Conservation (phyloP, 352 stramenopile genomes). For the Phytophthora europaea region DNA sequence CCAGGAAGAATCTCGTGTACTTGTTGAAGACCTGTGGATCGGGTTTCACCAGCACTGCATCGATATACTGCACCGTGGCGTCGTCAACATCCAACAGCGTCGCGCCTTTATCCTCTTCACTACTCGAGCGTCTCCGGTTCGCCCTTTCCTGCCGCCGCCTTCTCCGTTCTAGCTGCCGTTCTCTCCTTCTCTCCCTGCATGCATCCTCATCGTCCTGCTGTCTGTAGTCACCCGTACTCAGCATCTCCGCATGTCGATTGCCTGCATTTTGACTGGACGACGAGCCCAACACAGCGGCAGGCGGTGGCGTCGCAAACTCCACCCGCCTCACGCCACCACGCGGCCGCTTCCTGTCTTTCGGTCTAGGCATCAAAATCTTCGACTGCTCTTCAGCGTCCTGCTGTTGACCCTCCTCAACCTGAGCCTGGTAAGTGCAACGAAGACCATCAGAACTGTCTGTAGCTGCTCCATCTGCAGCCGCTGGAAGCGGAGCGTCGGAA, state of each 20-base stretch:
- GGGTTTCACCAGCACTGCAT: slow-evolving; percentile 77
- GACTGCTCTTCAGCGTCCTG: background rate
- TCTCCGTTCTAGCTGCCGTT: slow-evolving; percentile 30
- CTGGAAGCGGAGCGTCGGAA: slow-evolving; percentile 17
- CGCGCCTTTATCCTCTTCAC: slow-evolving; percentile 37
- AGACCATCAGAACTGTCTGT: slow-evolving; percentile 17
- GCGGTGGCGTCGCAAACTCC: slow-evolving; percentile 32
- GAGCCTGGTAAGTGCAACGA: slow-evolving; percentile 25
- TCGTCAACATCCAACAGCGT: slow-evolving; percentile 56
- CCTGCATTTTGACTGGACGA: slow-evolving; percentile 21
- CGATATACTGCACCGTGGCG: slow-evolving; percentile 78
- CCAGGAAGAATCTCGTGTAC: slow-evolving; percentile 85
- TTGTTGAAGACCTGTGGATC: slow-evolving; percentile 81
- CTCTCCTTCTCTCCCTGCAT: slow-evolving; percentile 27
- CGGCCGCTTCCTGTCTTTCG: slow-evolving; percentile 33
- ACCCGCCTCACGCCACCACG: slow-evolving; percentile 38
- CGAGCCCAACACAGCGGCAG: slow-evolving; percentile 14
- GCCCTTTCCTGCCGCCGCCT: slow-evolving; percentile 28
- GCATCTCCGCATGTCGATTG: slow-evolving; percentile 23
- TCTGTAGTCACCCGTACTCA: slow-evolving; percentile 15
- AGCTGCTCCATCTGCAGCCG: slow-evolving; percentile 31
- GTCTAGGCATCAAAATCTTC: slow-evolving; percentile 25
- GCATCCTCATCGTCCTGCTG: slow-evolving; percentile 28
- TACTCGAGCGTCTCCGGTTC: slow-evolving; percentile 24
- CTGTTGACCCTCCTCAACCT: background rate